Percentiles rank a stretch among this genome's conserved stretches.
phyloP scores from a whole-genome alignment of 179 eudicot species.

The Corrigiola litoralis region DNA sequence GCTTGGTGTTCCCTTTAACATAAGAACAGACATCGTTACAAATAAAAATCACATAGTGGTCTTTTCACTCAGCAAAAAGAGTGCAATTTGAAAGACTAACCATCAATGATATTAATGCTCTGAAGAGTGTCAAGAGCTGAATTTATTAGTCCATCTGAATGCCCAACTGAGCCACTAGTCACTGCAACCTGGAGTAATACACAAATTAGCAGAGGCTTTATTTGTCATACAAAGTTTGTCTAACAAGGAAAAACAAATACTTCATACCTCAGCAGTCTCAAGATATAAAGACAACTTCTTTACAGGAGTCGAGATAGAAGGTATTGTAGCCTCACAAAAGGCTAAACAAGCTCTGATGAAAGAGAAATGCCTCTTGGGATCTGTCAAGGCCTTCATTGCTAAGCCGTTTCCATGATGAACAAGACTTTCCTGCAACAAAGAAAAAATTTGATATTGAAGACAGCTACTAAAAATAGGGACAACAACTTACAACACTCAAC shows the following conservation, averaged over 20 bases:
- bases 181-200: conserved; percentile 47
- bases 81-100: conserved; percentile 37
- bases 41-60: background rate
- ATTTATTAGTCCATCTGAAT: conserved; percentile 60
- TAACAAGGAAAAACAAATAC: background rate
- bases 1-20: no score
- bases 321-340: conserved; percentile 70
- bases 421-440: conserved; percentile 54
- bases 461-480: background rate
- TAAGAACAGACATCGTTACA: no score
- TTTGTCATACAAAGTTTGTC: conserved; percentile 5
- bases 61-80: background rate
- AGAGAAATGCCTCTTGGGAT: conserved; percentile 30
- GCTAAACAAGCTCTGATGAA: conserved; percentile 66
- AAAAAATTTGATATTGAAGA: background rate
- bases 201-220: background rate
- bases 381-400: conserved; percentile 42
- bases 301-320: conserved; percentile 43
- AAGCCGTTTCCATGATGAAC: conserved; percentile 59
- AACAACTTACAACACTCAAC: background rate
- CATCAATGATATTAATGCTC: conserved; percentile 27
- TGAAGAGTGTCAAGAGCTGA: conserved; percentile 52
- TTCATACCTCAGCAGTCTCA: conserved; percentile 70
- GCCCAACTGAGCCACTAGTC: conserved; percentile 54
- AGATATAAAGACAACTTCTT: conserved; percentile 59